A percentile compares a stretch with the other conserved stretches of the same genome.
Evolutionary conservation across 495 filamentous ascomycete genomes (phyloP).

Genomic region (Beverwykella pulmonaria): DNA sequence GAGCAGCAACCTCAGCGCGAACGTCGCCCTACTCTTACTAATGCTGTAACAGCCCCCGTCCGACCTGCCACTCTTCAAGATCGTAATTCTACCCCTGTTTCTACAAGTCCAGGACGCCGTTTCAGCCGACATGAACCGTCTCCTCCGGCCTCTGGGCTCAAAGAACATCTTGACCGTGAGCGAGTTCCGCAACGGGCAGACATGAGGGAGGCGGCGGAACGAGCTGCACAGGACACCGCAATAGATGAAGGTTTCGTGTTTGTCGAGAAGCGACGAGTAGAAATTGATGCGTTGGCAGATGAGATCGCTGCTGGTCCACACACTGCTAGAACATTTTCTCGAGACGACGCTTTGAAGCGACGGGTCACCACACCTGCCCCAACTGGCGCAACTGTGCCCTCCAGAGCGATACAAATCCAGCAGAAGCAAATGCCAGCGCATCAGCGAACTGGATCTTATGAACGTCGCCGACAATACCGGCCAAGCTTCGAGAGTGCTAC

Average conservation of each 20-base stretch:
- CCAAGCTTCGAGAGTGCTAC: constrained; percentile 78
- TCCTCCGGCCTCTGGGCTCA: constrained; percentile 50
- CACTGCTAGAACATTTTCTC: constrained; percentile 12
- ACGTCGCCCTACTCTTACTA: constrained; percentile 47
- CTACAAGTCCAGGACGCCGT: constrained; percentile 16
- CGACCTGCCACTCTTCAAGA: constrained; percentile 56
- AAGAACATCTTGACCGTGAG: constrained; percentile 50
- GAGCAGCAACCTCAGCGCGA: constrained; percentile 32
- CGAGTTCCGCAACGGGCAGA: constrained; percentile 36
- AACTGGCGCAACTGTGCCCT: constrained; percentile 60
- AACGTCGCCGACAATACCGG: constrained; percentile 65
- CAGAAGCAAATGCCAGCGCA: constrained; percentile 65
- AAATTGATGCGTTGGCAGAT: constrained; percentile 96
- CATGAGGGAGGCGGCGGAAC: constrained; percentile 65
- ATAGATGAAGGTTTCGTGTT: constrained; percentile 94
- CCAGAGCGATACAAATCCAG: constrained; percentile 69
- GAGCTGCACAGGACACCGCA: constrained; percentile 81
- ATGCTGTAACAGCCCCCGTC: constrained; percentile 63
- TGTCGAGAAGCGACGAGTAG: constrained; percentile 90
- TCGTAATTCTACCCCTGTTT: constrained; percentile 22
- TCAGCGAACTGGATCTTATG: constrained; percentile 72
- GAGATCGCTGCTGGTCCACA: constrained; percentile 79
- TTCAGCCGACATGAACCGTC: constrained; percentile 54
- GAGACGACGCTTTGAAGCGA: constrained; percentile 58
- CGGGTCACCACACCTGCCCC: constrained; percentile 67